These are phyloP conservation scores for Xerocomellus intermedius DNA, from an alignment of 768 basidiomycete genomes.

Conservation along the genomic window DNA sequence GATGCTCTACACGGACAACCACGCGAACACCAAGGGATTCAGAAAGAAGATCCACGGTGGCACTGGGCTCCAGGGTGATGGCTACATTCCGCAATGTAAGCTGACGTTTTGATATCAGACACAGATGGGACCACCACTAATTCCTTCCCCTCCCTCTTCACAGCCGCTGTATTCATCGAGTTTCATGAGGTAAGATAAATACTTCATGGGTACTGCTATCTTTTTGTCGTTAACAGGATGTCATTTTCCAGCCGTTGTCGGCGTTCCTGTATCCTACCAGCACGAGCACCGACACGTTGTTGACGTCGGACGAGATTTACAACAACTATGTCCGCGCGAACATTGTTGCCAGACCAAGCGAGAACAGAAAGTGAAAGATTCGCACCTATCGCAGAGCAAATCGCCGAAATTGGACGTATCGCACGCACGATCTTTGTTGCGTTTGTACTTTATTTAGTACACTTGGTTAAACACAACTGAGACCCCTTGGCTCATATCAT, in stretches of 20 bases:
- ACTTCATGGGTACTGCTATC: neutral
- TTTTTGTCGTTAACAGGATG: neutral
- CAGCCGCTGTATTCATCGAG: conserved; percentile 65
- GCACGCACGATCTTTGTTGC: neutral
- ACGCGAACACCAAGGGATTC: conserved; percentile 45
- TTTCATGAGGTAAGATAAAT: conserved; percentile 54
- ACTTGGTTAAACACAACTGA: too few relatives aligned
- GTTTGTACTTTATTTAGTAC: neutral
- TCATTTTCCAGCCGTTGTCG: conserved; percentile 46
- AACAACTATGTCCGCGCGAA: conserved; percentile 67
- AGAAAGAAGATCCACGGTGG: conserved; percentile 78
- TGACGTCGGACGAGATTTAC: conserved; percentile 71
- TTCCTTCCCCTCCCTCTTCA: neutral
- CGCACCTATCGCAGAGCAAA: neutral
- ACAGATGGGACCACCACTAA: neutral
- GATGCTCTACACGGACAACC: conserved; percentile 71
- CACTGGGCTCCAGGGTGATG: conserved; percentile 55
- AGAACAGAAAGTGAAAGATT: conserved; percentile 9
- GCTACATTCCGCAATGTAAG: conserved; percentile 59
- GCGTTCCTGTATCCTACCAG: conserved; percentile 63
- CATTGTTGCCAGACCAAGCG: conserved; percentile 33
- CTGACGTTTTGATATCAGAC: conserved; percentile 1
- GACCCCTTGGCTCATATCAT: too few relatives aligned
- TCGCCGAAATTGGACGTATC: neutral
- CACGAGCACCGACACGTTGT: conserved; percentile 56